A percentile compares a stretch with the other conserved stretches of the same genome.
Evolutionary conservation across 2,329 filamentous ascomycete species (phyloP).

Genomic region (Chalara sp.): DNA sequence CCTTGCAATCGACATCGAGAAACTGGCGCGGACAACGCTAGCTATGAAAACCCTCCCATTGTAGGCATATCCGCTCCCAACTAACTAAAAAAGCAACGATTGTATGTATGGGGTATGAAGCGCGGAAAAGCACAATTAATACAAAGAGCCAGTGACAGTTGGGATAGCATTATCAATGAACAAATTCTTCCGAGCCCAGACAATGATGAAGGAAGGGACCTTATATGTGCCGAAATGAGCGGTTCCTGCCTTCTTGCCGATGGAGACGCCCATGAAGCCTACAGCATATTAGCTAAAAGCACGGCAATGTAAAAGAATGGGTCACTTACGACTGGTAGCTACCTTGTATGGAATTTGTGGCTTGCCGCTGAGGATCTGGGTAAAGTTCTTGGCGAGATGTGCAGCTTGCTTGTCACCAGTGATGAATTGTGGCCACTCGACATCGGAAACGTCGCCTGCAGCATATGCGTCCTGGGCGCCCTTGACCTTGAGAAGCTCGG

Average conservation of each 20-base stretch:
- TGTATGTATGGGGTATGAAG: too few species aligned
- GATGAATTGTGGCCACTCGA: conserved; percentile 18
- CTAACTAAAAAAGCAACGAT: too few species aligned
- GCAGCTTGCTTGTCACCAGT: conserved; percentile 14
- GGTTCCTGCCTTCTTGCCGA: conserved; percentile 33
- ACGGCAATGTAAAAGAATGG: not conserved
- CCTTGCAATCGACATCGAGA: too few species aligned
- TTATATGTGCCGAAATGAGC: conserved; percentile 23
- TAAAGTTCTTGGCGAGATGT: conserved; percentile 21
- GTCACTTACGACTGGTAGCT: conserved; percentile 8
- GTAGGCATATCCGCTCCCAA: too few species aligned
- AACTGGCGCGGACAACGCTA: too few species aligned
- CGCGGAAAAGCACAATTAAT: not conserved
- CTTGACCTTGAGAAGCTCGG: conserved; percentile 39
- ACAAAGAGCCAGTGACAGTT: conserved; percentile 15
- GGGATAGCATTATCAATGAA: conserved; percentile 18
- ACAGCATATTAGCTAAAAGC: conserved; percentile 1
- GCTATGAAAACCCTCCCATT: too few species aligned
- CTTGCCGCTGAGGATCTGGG: conserved; percentile 9
- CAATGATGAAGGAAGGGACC: conserved; percentile 21
- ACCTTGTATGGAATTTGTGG: conserved; percentile 15
- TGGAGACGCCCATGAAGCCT: conserved; percentile 22
- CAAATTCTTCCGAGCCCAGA: conserved; percentile 18
- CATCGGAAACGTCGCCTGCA: conserved; percentile 20
- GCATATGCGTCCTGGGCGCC: conserved; percentile 28